Percentiles rank a stretch among this genome's conserved stretches.
These are phyloP conservation scores for Gymnopus androsaceus DNA, from an alignment of 1,284 basidiomycete genomes.

Conservation along the genomic window DNA sequence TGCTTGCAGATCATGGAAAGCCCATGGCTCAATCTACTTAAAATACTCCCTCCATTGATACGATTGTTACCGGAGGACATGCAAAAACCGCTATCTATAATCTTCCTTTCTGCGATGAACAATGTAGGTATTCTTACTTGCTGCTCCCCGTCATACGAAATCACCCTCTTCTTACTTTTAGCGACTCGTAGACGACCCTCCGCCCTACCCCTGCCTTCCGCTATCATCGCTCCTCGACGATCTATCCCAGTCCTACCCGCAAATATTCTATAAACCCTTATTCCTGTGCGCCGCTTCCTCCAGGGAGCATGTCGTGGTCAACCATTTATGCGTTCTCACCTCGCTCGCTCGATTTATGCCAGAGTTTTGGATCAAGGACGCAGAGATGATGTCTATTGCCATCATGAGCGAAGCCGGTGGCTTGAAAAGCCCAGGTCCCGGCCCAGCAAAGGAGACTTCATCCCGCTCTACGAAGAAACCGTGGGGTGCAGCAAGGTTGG, in stretches of 20 bases:
- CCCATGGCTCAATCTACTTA: conserved; percentile 5
- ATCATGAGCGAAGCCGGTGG: conserved; percentile 56
- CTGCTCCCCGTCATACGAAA: too few species aligned
- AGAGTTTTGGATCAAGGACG: conserved; percentile 70
- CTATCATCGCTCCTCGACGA: conserved; percentile 44
- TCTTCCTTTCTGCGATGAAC: conserved; percentile 7
- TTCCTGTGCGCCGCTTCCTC: conserved; percentile 69
- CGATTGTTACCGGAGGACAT: conserved; percentile 7
- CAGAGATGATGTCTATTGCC: conserved; percentile 77
- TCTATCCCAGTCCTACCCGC: conserved; percentile 57
- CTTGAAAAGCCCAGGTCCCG: conserved; percentile 27
- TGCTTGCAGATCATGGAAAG: conserved; percentile 4
- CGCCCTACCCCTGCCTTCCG: conserved; percentile 1
- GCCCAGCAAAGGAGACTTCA: conserved; percentile 17
- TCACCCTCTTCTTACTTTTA: neutral
- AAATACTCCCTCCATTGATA: conserved; percentile 10
- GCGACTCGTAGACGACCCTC: conserved; percentile 13
- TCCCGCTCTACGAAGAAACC: neutral
- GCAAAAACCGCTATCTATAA: neutral
- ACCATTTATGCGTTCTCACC: conserved; percentile 57
- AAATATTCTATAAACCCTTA: conserved; percentile 74
- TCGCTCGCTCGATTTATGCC: conserved; percentile 55
- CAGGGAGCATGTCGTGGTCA: conserved; percentile 57
- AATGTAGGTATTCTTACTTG: neutral
- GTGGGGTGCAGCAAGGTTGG: conserved; percentile 57